Evolutionary conservation across 108 stramenopile genomes (phyloP).

Genomic region (Fistulifera solaris): DNA sequence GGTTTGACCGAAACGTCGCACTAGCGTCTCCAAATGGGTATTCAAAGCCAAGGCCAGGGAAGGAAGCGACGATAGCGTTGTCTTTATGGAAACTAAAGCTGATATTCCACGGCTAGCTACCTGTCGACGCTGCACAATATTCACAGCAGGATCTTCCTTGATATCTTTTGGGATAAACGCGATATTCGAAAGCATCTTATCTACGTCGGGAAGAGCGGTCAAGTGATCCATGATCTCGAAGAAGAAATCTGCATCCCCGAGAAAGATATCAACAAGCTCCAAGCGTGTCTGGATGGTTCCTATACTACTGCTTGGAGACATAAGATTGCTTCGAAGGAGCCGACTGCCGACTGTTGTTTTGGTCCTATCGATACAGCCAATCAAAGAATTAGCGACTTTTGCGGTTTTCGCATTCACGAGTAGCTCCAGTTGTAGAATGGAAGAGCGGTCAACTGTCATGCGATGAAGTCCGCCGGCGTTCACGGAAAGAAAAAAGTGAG

Average conservation of each 20-base stretch:
- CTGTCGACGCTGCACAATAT: slow-evolving; percentile 25
- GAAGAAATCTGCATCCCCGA: slow-evolving; percentile 76
- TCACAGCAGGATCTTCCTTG: slow-evolving; percentile 16
- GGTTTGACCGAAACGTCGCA: slow-evolving; percentile 1
- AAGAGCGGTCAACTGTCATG: slow-evolving; percentile 78
- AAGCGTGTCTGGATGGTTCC: slow-evolving; percentile 78
- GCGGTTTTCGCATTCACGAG: slow-evolving; percentile 76
- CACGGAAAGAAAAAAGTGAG: slow-evolving; percentile 39
- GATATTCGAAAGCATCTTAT: slow-evolving; percentile 75
- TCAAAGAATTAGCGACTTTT: slow-evolving; percentile 47
- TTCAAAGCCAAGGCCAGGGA: slow-evolving; percentile 53
- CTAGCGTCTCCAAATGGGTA: slow-evolving; percentile 38
- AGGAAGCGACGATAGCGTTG: slow-evolving; percentile 54
- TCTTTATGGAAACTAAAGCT: slow-evolving; percentile 79
- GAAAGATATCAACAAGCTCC: slow-evolving; percentile 76
- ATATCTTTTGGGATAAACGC: slow-evolving; percentile 50
- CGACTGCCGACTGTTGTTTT: slow-evolving; percentile 80
- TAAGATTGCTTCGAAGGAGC: slow-evolving; percentile 70
- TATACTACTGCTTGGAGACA: slow-evolving; percentile 68
- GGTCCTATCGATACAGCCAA: slow-evolving; percentile 76
- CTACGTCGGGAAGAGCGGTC: slow-evolving; percentile 64
- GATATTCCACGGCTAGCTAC: slow-evolving; percentile 78
- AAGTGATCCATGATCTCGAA: slow-evolving; percentile 76
- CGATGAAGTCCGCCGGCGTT: slow-evolving; percentile 48
- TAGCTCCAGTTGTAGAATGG: slow-evolving; percentile 70